Percentiles rank a stretch among this genome's conserved stretches.
Conservation (phyloP, 805 yeast species). For the Candida pseudofarinosa region DNA sequence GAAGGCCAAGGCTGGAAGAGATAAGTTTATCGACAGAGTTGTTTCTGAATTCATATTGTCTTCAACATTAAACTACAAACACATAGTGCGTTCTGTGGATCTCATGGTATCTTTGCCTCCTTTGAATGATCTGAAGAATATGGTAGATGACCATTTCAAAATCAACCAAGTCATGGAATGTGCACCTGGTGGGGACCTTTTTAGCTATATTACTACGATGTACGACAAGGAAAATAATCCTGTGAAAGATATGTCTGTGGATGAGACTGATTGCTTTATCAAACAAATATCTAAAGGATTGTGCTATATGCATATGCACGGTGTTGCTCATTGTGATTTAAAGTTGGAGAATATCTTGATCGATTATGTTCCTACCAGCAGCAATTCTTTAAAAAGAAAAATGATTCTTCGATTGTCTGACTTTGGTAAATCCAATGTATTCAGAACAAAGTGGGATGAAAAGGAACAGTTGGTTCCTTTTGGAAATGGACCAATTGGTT, state of each 20-base stretch:
- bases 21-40: conserved; percentile 62
- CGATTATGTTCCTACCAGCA: conserved; percentile 5
- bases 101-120: conserved; percentile 47
- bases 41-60: conserved; percentile 91
- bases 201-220: conserved; percentile 24
- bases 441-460: conserved; percentile 81
- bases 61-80: conserved; percentile 67
- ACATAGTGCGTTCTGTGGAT: conserved; percentile 74
- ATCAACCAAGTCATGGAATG: conserved; percentile 38
- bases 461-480: conserved; percentile 41
- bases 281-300: conserved; percentile 83
- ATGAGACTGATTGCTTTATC: conserved; percentile 84
- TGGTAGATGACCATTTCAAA: conserved; percentile 8
- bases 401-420: conserved; percentile 47
- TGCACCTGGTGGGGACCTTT: conserved; percentile 33
- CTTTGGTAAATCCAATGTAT: conserved; percentile 89
- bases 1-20: conserved; percentile 20
- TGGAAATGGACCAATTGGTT: conserved; percentile 73
- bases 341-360: conserved; percentile 84
- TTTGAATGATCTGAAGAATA: not conserved
- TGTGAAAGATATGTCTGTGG: conserved; percentile 18
- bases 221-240: conserved; percentile 6
- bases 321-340: conserved; percentile 90
- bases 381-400: conserved; percentile 4
- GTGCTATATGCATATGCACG: conserved; percentile 81